Evolutionary conservation across 2,329 filamentous ascomycete genomes (phyloP), one percentile per base, ranked within the genome.

Genomic region (Paraphaeosphaeria sporulosa): DNA sequence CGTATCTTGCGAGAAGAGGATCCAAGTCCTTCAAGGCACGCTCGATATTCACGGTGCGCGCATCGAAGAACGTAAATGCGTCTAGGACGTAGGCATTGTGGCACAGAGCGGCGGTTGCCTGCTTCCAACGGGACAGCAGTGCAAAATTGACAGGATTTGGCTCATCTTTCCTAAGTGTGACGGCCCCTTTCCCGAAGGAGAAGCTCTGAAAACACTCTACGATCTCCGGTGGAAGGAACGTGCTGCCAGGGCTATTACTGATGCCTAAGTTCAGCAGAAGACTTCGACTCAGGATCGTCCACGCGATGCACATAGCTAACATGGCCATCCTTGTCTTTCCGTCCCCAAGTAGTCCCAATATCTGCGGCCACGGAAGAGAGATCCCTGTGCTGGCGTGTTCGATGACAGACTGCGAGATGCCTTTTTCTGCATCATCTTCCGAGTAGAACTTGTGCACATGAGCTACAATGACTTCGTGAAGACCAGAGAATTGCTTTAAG

Each of bases 171-270:
- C 55, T 56, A 8, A 63, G 42, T 10, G 44, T 63, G 13, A 55
- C 44, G 25, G 51, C 42, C 8, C 53, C 57, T 30, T 49, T 61
- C 27, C 56, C 57, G 0, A 63, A 44, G 21, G 56, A 63, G 46
- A 63, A 67, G 46, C 53, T 59, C 43, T 67, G 64, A 46, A 67
- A 63, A 32, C 60, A 63, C 27, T 63, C 63, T 2, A 64, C 63
- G 21, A 65, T 55, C 48, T 65, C 63, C 4, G 65, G 63, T 7
- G 63, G 61, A 2, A 64, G 53, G 44, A 65, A 67, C 2, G 65
- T 62, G 21, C 56, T 62, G 17, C 59, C 59, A 9, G 63, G 57
- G 34, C 63, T 64, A 23, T 53, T 59, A 46, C 58, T 62, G 8
- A 61, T 27, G 6, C 62, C 62, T 23, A 62, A 46, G 23, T 67